Evolutionary conservation across 2,329 filamentous ascomycete species (phyloP), one percentile per base, ranked within the genome.

Genomic region (Malbranchea zuffiana): DNA sequence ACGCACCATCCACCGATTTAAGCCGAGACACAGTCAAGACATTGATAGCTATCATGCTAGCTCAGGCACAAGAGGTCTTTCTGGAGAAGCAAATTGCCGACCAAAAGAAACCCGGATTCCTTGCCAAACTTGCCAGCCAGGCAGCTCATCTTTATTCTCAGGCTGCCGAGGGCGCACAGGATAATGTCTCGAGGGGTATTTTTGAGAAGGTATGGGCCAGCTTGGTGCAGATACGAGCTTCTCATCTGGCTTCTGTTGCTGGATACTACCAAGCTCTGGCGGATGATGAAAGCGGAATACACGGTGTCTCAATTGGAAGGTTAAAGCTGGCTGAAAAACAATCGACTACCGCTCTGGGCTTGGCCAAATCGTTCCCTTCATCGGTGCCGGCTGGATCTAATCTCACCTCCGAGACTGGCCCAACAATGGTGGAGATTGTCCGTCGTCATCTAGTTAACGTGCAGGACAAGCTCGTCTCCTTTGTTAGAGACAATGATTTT

Each of bases 21-120:
- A 96, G 87, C 57, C 71, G 90, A 43, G 88, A 98, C 34, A 98
- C 90, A 0, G 85, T 98, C 52, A 95, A 95, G 65, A 86, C 85
- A 0, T 63, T 98, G 47, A 96, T 98, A 55, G 75, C 80, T 35
- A 76, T 98, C 42, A 96, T 85, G 72, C 74, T 98, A 38, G 92
- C 88, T 1, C 90, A 98, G 60, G 88, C 82, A 3, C 92, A 98
- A 59, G 90, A 98, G 59, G 85, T 96, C 2, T 98, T 98, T 50
- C 68, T 98, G 19, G 92, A 98, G 63, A 96, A 95, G 64, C 90
- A 96, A 61, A 77, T 93, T 45, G 72, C 79, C 10, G 90, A 96
- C 56, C 77, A 82, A 46, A 98, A 96, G 66, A 98, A 96, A 62
- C 75, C 84, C 18, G 88, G 82, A 5, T 67, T 98, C 45, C 65